Evolutionary conservation across 1,284 basidiomycete genomes (phyloP).

Genomic region (Ganoderma meredithae): DNA sequence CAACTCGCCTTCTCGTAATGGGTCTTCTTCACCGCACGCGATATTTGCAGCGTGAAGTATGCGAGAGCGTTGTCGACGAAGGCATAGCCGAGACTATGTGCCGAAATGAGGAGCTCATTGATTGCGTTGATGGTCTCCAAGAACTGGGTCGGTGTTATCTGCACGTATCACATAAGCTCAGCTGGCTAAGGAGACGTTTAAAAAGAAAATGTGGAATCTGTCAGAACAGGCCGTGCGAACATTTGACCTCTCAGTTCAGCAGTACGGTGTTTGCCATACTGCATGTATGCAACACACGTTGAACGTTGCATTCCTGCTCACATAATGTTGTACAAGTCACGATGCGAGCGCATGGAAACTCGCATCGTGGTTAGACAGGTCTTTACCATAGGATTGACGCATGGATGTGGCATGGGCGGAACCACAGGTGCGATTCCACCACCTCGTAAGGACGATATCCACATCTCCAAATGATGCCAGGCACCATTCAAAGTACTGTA

Average conservation of each 20-base stretch:
- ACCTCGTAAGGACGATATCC: neutral
- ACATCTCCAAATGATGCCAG: neutral
- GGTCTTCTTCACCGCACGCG: constrained; percentile 63
- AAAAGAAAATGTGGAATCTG: neutral
- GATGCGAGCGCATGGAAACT: neutral
- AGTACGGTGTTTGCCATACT: too few relatives aligned
- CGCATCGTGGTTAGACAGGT: neutral
- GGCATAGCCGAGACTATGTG: constrained; percentile 71
- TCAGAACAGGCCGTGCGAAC: neutral
- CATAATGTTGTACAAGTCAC: neutral
- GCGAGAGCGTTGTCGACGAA: constrained; percentile 74
- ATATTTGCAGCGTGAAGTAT: constrained; percentile 80
- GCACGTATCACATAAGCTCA: neutral
- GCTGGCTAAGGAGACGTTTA: neutral
- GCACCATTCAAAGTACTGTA: neutral
- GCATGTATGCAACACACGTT: too few relatives aligned
- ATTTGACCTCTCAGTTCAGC: too few relatives aligned
- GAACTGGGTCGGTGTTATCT: constrained; percentile 87
- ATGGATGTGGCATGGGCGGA: neutral
- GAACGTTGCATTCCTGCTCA: neutral
- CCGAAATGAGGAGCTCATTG: constrained; percentile 83
- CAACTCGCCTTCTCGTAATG: constrained; percentile 79
- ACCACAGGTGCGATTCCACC: neutral
- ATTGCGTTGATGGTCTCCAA: constrained; percentile 85
- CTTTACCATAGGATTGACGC: neutral